Evolutionary conservation across 805 yeast species (phyloP), one percentile per base, ranked within the genome.

Genomic region (Zygosaccharomyces kombuchaensis): DNA sequence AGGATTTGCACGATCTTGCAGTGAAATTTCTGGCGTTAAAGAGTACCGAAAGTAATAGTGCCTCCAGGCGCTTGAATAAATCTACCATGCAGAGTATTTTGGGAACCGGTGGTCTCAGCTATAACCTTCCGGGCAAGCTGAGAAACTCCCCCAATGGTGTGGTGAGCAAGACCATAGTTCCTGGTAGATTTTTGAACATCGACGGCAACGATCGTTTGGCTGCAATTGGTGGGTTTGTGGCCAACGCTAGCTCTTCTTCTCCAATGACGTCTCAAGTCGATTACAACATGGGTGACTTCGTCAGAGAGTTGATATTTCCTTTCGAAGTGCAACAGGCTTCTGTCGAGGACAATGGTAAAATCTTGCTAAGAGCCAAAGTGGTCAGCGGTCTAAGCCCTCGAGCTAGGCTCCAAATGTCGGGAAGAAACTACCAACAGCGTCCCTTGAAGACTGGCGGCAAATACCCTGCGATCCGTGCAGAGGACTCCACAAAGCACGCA

Each of bases 21-120:
- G 57, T 68, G n/a, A 66, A 67, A 38, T 77, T 74, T 54, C 49
- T 78, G 29, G 61, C 60, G 34, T 58, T 56, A 30, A 46, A 46
- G 25, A 38, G 51, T 14, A 6, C 16, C 4, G 45, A 41, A 17
- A 22, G 25, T 13, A 29, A 43, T n/a, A 29, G 38, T 22, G 23
- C 36, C 41, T 36, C 40, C 39, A 36, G 22, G 17, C 50, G 29
- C 40, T 43, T 35, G 17, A 42, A 43, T 9, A 45, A 39, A 16
- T 34, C 35, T 16, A 45, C 47, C 9, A 46, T 52, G 10, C 51
- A 51, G 34, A 62, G 63, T 22, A 62, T 78, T 37, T 75, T 82
- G 44, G 95, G 89, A 26, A 77, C 85, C 6, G 95, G 84, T 23
- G 96, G 96, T 6, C 72, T 87, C 48, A 76, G 87, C 1, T 87